Percentiles rank a stretch among this genome's conserved stretches.
Conservation (phyloP, 805 yeast species). For the Metschnikowia kofuensis region DNA sequence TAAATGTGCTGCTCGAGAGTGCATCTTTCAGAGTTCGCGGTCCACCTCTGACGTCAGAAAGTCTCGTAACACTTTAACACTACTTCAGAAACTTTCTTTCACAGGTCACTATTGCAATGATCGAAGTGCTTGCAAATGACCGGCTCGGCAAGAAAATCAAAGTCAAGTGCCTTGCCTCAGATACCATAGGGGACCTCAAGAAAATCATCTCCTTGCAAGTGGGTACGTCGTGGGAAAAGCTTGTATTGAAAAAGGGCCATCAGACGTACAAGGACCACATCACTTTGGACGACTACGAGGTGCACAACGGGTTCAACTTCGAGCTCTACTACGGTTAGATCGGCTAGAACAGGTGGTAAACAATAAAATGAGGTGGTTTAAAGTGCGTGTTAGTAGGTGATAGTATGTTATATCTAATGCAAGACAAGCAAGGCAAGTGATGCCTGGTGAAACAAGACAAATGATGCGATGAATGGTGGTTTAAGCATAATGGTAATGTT, state of each 20-base stretch:
- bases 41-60: no score
- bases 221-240: constrained; percentile 65
- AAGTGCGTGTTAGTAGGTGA: no score
- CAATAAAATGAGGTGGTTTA: neutral
- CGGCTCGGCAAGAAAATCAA: constrained; percentile 83
- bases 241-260: constrained; percentile 81
- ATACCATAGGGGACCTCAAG: constrained; percentile 87
- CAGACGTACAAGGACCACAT: constrained; percentile 86
- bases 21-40: no score
- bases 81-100: no score
- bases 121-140: constrained; percentile 42
- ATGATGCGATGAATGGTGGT: no score
- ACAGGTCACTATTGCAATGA: constrained; percentile 23
- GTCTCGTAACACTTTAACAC: no score
- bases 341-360: neutral
- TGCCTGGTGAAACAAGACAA: no score
- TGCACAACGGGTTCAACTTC: constrained; percentile 82
- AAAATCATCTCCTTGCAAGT: constrained; percentile 77
- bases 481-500: no score
- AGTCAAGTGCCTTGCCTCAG: constrained; percentile 85
- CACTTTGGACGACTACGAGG: constrained; percentile 88
- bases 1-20: no score
- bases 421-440: no score
- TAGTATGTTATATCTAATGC: no score
- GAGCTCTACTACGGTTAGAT: constrained; percentile 71